These are phyloP conservation scores for Irpex sp. DNA, from an alignment of 1,284 basidiomycete species.

Conservation along the genomic window DNA sequence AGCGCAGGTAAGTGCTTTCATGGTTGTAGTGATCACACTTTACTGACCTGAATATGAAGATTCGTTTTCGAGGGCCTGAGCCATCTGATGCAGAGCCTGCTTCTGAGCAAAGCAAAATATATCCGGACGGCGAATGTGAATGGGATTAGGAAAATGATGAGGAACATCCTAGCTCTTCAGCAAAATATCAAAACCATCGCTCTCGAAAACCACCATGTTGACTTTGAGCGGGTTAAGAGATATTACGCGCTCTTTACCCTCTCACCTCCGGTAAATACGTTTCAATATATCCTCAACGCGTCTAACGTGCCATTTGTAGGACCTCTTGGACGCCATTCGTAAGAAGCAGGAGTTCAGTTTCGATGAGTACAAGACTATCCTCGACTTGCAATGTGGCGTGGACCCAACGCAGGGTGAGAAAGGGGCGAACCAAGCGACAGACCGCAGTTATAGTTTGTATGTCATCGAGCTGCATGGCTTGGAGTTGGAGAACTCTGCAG, in stretches of 20 bases:
- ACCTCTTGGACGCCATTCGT: conserved; percentile 70
- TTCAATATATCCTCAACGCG: neutral
- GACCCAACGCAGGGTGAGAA: conserved; percentile 52
- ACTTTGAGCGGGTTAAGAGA: conserved; percentile 72
- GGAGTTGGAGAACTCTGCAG: conserved; percentile 55
- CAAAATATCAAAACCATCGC: conserved; percentile 87
- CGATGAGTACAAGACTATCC: conserved; percentile 88
- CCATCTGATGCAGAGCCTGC: conserved; percentile 80
- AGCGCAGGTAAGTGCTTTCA: conserved; percentile 56
- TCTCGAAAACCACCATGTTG: conserved; percentile 54
- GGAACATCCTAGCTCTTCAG: conserved; percentile 90
- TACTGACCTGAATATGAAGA: conserved; percentile 32
- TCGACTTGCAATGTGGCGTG: conserved; percentile 83
- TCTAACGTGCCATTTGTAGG: conserved; percentile 37
- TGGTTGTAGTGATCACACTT: neutral
- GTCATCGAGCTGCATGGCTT: conserved; percentile 79
- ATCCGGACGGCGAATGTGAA: conserved; percentile 72
- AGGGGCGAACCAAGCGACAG: conserved; percentile 47
- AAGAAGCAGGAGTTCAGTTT: conserved; percentile 69
- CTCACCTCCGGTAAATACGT: conserved; percentile 63
- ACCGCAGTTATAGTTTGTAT: conserved; percentile 76
- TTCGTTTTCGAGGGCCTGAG: conserved; percentile 89
- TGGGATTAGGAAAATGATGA: conserved; percentile 86
- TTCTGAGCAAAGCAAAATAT: conserved; percentile 74
- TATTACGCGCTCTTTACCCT: conserved; percentile 81